Percentiles rank a stretch among this genome's conserved stretches.
phyloP scores from a whole-genome alignment of 805 yeast genomes.

The Myxozyma mucilagina region DNA sequence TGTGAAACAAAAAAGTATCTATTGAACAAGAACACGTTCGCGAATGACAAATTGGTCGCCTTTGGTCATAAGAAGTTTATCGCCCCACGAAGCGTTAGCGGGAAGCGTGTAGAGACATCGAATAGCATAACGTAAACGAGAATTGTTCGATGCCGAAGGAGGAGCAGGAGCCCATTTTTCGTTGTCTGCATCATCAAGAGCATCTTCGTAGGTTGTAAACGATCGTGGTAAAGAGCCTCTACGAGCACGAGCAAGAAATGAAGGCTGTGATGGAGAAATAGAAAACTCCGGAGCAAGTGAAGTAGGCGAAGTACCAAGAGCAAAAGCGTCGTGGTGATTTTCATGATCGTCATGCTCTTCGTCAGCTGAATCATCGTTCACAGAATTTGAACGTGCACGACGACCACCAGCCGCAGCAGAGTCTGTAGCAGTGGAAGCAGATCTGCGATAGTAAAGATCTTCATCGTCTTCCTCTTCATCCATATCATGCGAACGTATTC shows the following conservation, averaged over 20 bases:
- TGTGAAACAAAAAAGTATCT: not conserved
- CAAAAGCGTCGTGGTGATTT: not conserved
- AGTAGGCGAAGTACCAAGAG: not conserved
- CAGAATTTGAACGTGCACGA: not conserved
- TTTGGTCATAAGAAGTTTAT: constrained; percentile 21
- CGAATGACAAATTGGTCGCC: constrained; percentile 29
- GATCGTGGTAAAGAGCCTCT: constrained; percentile 9
- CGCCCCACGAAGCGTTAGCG: constrained; percentile 32
- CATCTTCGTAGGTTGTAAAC: constrained; percentile 6
- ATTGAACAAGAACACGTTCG: constrained; percentile 17
- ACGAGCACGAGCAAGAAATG: constrained; percentile 7
- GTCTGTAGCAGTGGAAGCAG: not conserved
- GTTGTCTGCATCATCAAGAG: not conserved
- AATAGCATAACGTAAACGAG: constrained; percentile 26
- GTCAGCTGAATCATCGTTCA: constrained; percentile 18
- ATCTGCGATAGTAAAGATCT: constrained; percentile 23
- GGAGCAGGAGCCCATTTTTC: constrained; percentile 28
- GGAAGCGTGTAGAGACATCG: constrained; percentile 30
- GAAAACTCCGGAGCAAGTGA: not conserved
- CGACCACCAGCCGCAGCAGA: not conserved
- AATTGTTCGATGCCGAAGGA: constrained; percentile 14
- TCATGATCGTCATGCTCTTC: constrained; percentile 5
- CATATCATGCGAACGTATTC: not conserved
- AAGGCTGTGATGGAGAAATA: not conserved
- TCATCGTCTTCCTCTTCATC: constrained; percentile 21